phyloP scores from a whole-genome alignment of 495 filamentous ascomycete species.

The Cryomyces minteri region DNA sequence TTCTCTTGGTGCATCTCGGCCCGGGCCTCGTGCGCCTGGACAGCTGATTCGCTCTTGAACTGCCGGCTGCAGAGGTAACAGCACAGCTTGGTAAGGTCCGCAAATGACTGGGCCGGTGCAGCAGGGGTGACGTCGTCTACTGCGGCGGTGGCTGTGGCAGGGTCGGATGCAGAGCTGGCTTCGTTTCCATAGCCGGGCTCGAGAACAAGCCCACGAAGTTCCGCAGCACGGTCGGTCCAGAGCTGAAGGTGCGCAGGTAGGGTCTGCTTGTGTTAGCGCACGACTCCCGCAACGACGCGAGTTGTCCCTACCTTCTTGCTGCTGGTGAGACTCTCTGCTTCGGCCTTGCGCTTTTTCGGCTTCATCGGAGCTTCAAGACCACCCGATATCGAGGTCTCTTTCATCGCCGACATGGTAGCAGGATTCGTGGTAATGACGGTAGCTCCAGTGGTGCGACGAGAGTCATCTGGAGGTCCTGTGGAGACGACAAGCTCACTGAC shows the following conservation, averaged over 20 bases:
- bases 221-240: slow-evolving; percentile 74
- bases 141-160: slow-evolving; percentile 4
- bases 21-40: slow-evolving; percentile 61
- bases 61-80: slow-evolving; percentile 62
- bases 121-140: background rate
- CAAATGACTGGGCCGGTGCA: slow-evolving; percentile 39
- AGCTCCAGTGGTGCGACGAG: too few relatives aligned
- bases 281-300: background rate
- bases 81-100: slow-evolving; percentile 48
- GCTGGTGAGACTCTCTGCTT: slow-evolving; percentile 26
- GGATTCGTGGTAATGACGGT: slow-evolving; percentile 2
- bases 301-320: slow-evolving; percentile 27
- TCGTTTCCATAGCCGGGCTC: slow-evolving; percentile 3
- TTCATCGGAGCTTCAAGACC: slow-evolving; percentile 34
- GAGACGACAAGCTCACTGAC: too few relatives aligned
- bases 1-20: slow-evolving; percentile 59
- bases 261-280: slow-evolving; percentile 17
- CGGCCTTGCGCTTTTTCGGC: slow-evolving; percentile 54
- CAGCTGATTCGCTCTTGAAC: slow-evolving; percentile 48
- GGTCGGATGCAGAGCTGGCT: background rate
- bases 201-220: slow-evolving; percentile 46
- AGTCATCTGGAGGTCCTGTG: too few relatives aligned
- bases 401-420: slow-evolving; percentile 18
- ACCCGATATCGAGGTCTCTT: slow-evolving; percentile 22
- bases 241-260: slow-evolving; percentile 58